Percentiles rank a stretch among this genome's conserved stretches.
Conservation (phyloP, 2,329 filamentous ascomycete species). For the Stagonosporopsis chrysanthemi region DNA sequence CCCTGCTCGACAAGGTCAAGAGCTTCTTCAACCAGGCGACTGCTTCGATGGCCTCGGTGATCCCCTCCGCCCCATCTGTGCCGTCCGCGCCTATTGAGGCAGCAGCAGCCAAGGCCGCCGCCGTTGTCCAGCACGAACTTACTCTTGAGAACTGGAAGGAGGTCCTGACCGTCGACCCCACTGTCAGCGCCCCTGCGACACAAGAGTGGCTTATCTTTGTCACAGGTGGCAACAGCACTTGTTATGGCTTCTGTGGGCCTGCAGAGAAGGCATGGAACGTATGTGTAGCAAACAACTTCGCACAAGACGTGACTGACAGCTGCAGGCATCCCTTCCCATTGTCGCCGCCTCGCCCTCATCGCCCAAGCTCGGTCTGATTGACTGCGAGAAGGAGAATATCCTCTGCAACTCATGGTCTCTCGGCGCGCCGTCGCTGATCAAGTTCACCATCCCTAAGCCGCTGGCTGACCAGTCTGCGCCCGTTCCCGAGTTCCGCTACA, state of each 20-base stretch:
- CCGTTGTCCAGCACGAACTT: slow-evolving; percentile 63
- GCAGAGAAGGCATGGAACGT: slow-evolving; percentile 68
- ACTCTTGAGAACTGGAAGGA: slow-evolving; percentile 76
- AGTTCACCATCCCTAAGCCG: slow-evolving; percentile 66
- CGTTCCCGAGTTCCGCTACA: slow-evolving; percentile 69
- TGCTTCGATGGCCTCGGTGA: slow-evolving; percentile 61
- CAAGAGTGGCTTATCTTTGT: slow-evolving; percentile 80
- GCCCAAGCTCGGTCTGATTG: slow-evolving; percentile 72
- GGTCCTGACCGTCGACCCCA: slow-evolving; percentile 67
- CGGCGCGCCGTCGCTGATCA: slow-evolving; percentile 69
- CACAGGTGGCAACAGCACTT: slow-evolving; percentile 80
- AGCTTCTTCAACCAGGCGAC: slow-evolving; percentile 64
- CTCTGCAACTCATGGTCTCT: slow-evolving; percentile 79
- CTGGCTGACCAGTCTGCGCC: slow-evolving; percentile 70
- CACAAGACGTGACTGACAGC: not conserved
- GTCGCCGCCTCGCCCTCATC: slow-evolving; percentile 67
- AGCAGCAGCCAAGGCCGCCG: slow-evolving; percentile 60
- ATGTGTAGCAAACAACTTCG: slow-evolving; percentile 22
- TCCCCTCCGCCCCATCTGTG: slow-evolving; percentile 48
- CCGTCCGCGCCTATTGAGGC: slow-evolving; percentile 52
- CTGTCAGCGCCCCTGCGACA: slow-evolving; percentile 64
- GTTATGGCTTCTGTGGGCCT: slow-evolving; percentile 72
- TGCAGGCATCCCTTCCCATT: slow-evolving; percentile 67
- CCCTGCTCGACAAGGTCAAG: slow-evolving; percentile 67
- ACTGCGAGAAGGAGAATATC: slow-evolving; percentile 77